These are phyloP conservation scores for Lasiosphaeria hispida DNA, from an alignment of 495 filamentous ascomycete genomes.

Conservation along the genomic window DNA sequence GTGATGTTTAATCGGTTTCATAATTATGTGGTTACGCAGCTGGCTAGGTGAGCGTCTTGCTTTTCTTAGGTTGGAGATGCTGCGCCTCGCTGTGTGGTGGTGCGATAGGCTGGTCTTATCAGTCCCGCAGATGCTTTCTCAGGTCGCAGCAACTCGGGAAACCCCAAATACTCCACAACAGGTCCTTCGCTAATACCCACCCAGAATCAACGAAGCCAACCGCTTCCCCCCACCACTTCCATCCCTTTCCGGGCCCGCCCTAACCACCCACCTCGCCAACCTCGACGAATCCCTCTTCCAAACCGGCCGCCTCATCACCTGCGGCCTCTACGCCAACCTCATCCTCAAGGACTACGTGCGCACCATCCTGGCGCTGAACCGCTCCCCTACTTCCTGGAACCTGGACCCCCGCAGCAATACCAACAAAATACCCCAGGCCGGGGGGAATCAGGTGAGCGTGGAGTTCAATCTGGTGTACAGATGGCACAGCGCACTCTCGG, in stretches of 20 bases:
- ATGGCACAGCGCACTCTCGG: conserved; percentile 67
- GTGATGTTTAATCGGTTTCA: conserved; percentile 72
- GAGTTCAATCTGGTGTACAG: conserved; percentile 72
- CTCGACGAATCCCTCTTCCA: conserved; percentile 81
- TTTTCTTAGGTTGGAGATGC: too few species aligned
- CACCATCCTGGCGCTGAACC: conserved; percentile 68
- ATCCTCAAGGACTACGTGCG: conserved; percentile 78
- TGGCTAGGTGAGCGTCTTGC: conserved; percentile 55
- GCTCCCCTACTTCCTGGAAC: conserved; percentile 69
- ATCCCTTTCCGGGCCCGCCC: conserved; percentile 32
- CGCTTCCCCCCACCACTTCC: conserved; percentile 58
- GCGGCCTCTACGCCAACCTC: conserved; percentile 77
- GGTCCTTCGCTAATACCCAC: not conserved
- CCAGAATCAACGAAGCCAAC: conserved; percentile 63
- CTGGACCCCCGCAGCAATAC: conserved; percentile 62
- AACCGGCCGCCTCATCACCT: conserved; percentile 72
- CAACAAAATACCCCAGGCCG: conserved; percentile 58
- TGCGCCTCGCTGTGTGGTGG: too few species aligned
- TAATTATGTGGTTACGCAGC: conserved; percentile 62
- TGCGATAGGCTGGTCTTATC: too few species aligned
- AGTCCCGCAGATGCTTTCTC: too few species aligned
- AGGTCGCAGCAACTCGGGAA: too few species aligned
- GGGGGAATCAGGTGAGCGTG: conserved; percentile 71
- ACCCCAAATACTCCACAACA: too few species aligned
- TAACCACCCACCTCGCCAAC: conserved; percentile 57